Evolutionary conservation across 129 eudicot species (phyloP).

Genomic region (Helianthus tuberosus): DNA sequence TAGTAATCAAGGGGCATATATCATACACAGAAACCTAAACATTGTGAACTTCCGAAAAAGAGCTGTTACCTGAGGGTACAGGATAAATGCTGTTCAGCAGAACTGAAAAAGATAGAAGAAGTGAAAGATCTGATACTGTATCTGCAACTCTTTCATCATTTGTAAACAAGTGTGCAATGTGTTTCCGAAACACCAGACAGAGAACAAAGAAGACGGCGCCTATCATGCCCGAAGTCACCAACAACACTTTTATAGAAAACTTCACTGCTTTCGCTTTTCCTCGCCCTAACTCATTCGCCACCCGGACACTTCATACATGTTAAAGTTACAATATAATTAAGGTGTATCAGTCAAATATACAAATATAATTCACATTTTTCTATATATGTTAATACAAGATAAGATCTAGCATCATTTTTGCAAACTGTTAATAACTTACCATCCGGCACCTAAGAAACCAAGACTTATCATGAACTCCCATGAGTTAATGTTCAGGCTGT

Average conservation of each 20-base stretch:
- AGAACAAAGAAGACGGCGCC: constrained; percentile 54
- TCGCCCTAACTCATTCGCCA: constrained; percentile 79
- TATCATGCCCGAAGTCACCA: constrained; percentile 49
- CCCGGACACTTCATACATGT: constrained; percentile 60
- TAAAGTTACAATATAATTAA: neutral
- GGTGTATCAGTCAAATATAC: neutral
- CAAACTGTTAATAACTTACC: constrained; percentile 41
- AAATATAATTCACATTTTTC: no score
- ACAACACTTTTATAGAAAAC: constrained; percentile 66
- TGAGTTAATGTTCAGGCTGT: constrained; percentile 53
- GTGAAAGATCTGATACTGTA: constrained; percentile 57
- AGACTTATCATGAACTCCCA: constrained; percentile 66
- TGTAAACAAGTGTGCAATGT: constrained; percentile 60
- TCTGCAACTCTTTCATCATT: constrained; percentile 56
- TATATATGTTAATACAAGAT: no score
- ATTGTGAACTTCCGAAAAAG: no score
- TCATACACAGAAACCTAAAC: no score
- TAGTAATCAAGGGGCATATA: no score
- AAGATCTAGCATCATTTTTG: no score
- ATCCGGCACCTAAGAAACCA: constrained; percentile 66
- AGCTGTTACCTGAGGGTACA: constrained; percentile 59
- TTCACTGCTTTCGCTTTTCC: constrained; percentile 70
- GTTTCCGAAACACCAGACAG: constrained; percentile 53
- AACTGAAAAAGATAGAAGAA: constrained; percentile 59
- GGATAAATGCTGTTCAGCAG: constrained; percentile 68